Evolutionary conservation across 306 rosid species (phyloP).

Genomic region (Fagus crenata): DNA sequence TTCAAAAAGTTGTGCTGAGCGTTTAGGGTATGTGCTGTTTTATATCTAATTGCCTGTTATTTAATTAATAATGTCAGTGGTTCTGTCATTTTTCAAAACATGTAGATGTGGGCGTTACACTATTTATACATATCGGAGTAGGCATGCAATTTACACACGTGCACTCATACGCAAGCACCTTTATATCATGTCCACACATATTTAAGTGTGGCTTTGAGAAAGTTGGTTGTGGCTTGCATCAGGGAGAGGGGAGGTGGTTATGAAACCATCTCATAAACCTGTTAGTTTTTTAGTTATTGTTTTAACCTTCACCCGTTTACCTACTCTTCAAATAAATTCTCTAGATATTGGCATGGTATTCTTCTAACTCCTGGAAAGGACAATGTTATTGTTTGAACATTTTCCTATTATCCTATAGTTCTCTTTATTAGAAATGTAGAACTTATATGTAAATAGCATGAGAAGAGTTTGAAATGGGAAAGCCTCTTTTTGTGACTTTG

Average conservation of each 20-base stretch:
- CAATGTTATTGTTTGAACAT: not conserved
- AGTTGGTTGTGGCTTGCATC: conserved; percentile 2
- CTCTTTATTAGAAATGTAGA: conserved; percentile 2
- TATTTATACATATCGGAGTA: not conserved
- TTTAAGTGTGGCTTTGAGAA: not conserved
- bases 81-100: not conserved
- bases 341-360: no score
- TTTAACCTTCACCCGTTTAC: not conserved
- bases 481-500: conserved; percentile 21
- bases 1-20: conserved; percentile 96
- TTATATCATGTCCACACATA: not conserved
- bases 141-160: not conserved
- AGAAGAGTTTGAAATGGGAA: conserved; percentile 22
- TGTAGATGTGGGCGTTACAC: conserved; percentile 9
- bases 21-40: conserved; percentile 72
- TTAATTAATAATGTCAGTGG: conserved; percentile 1
- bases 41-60: conserved; percentile 20
- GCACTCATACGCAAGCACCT: not conserved
- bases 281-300: not conserved
- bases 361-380: not conserved
- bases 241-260: not conserved
- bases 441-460: conserved; percentile 1
- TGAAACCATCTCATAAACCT: not conserved
- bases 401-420: conserved; percentile 10
- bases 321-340: not conserved